Evolutionary conservation across 2,329 filamentous ascomycete genomes (phyloP).

Genomic region (Neofusicoccum cordaticola): DNA sequence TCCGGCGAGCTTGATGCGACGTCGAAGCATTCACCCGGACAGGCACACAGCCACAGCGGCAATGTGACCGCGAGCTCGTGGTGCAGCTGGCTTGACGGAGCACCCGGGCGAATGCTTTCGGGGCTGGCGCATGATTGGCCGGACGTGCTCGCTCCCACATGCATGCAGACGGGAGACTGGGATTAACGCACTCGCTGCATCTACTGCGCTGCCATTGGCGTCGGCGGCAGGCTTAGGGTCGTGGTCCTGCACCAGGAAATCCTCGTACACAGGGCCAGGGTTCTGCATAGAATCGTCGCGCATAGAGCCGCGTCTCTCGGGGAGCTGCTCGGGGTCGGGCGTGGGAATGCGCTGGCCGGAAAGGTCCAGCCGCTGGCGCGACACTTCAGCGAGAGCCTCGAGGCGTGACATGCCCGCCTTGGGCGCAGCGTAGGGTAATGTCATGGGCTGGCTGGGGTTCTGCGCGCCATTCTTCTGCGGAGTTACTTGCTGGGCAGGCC

Average conservation of each 20-base stretch:
- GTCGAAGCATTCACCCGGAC: background rate
- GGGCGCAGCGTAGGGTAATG: slow-evolving; percentile 42
- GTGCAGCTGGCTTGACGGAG: background rate
- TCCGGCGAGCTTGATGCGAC: background rate
- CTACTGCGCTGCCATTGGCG: slow-evolving; percentile 13
- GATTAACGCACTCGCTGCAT: slow-evolving; percentile 16
- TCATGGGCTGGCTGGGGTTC: slow-evolving; percentile 31
- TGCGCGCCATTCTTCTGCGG: slow-evolving; percentile 26
- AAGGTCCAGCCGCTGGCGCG: slow-evolving; percentile 66
- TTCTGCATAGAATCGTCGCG: slow-evolving; percentile 17
- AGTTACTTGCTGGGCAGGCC: slow-evolving; percentile 17
- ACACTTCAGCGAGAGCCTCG: slow-evolving; percentile 84
- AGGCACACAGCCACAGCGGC: background rate
- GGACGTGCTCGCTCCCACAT: background rate
- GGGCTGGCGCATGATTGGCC: background rate
- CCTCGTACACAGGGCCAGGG: slow-evolving; percentile 29
- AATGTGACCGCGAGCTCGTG: background rate
- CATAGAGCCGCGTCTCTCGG: slow-evolving; percentile 22
- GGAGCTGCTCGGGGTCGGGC: slow-evolving; percentile 25
- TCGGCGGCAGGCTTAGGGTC: slow-evolving; percentile 13
- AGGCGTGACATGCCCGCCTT: slow-evolving; percentile 72
- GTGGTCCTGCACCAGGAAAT: slow-evolving; percentile 39
- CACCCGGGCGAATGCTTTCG: background rate
- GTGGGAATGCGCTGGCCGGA: slow-evolving; percentile 44
- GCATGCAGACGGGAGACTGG: slow-evolving; percentile 1